phyloP scores from a whole-genome alignment of 225 moss, liverwort and hornwort species.

The Rhytidiadelphus loreus region DNA sequence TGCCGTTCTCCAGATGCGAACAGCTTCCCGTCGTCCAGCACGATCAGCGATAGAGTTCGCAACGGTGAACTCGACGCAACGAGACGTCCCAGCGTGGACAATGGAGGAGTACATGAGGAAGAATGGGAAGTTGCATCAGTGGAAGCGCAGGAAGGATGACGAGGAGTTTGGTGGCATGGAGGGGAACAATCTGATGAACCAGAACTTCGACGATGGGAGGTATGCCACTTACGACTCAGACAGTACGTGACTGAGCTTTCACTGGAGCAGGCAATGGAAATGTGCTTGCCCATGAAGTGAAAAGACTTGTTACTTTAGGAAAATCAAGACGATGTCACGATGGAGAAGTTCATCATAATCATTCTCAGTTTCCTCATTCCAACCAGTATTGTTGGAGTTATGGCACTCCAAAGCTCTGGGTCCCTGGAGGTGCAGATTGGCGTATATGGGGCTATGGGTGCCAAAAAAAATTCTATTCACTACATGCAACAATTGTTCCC shows the following conservation, averaged over 20 bases:
- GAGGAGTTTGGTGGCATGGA: neutral
- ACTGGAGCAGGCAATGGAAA: too few species aligned
- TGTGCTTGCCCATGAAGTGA: too few species aligned
- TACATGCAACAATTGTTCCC: neutral
- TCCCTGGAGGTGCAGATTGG: too few species aligned
- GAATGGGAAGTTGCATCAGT: neutral
- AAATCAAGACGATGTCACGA: too few species aligned
- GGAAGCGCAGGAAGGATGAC: neutral
- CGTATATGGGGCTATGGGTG: too few species aligned
- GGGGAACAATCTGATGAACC: neutral
- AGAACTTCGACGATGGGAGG: neutral
- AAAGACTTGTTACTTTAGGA: too few species aligned
- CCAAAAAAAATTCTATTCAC: too few species aligned
- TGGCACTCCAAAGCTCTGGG: too few species aligned
- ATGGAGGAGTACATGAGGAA: slow-evolving; percentile 8
- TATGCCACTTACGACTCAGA: neutral
- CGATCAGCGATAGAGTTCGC: neutral
- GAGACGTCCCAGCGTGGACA: slow-evolving; percentile 9
- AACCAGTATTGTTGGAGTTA: too few species aligned
- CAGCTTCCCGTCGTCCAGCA: neutral
- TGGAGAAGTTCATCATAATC: too few species aligned
- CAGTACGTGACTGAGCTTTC: neutral
- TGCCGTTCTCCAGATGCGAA: neutral
- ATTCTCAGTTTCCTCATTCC: too few species aligned
- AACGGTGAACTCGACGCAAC: neutral